Evolutionary conservation across 441 rosid genomes (phyloP), one percentile per base, ranked within the genome.

Genomic region (Adansonia grandidieri): DNA sequence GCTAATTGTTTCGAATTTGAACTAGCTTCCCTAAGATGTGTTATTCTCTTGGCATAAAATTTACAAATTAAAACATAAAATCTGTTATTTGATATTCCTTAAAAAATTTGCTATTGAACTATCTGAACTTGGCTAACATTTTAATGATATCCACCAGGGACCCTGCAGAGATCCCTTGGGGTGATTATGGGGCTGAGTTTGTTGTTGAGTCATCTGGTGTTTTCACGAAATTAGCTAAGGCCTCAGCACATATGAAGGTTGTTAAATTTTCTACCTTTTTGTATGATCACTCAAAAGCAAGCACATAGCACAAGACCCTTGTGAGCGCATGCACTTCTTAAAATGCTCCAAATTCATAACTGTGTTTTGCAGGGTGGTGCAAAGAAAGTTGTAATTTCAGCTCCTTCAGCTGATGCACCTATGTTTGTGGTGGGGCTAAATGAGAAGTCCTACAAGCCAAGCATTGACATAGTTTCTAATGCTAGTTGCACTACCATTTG

Each of bases 401-500:
- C 99, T 73, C 99, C 99, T 68, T 96, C 99, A 32, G 93, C 96
- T 37, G 97, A 96, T 84, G 99, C 99, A 79, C 99, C 99, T 20
- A 94, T 96, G 99, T 94, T 96, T 86, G 99, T 94, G 76, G 92
- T 96, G 50, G 99, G 99, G 58, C 98, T 96, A 42, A 96, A 96
- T 77, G 99, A 96, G 90, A 83, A 87, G 78, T 77, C 89, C 68
- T 96, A 94, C 90, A 83, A 87, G 80, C 87, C 97, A 73, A 89
- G 78, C 88, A 96, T 96, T 98, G 93, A 96, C 77, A 78, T 94
- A 71, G 98, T 96, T 82, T 96, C 99, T 78, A 97, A 97, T 79
- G 99, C 99, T 60, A 97, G 99, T 84, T 97, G 99, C 86, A 97
- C 99, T 48, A 97, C 99, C 80, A 97, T 93, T 83, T 97, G 98